Evolutionary conservation across 805 yeast species (phyloP).

Genomic region (Isabelozyma pseudorhagii): DNA sequence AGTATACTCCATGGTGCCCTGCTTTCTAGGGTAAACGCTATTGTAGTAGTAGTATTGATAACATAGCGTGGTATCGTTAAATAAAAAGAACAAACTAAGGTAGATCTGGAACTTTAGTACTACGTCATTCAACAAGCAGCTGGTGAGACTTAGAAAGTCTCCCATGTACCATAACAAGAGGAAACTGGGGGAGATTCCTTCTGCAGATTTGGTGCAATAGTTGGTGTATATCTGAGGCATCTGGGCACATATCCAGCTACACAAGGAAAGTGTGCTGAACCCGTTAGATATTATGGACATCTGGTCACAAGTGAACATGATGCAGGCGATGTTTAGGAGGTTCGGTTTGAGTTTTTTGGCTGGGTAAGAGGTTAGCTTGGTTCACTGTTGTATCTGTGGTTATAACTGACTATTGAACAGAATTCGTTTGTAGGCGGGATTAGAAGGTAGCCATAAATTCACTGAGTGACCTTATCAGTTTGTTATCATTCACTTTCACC

Average conservation of each 20-base stretch:
- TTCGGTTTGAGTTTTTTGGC: too few relatives aligned
- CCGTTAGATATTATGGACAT: slow-evolving; percentile 18
- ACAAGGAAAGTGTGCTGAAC: slow-evolving; percentile 42
- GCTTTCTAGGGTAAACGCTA: slow-evolving; percentile 29
- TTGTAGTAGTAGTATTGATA: slow-evolving; percentile 41
- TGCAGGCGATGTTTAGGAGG: background rate
- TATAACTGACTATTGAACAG: too few relatives aligned
- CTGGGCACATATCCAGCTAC: slow-evolving; percentile 73
- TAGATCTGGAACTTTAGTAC: slow-evolving; percentile 38
- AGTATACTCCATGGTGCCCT: slow-evolving; percentile 2
- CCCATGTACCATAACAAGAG: slow-evolving; percentile 65
- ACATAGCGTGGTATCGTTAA: slow-evolving; percentile 37
- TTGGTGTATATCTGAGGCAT: slow-evolving; percentile 66
- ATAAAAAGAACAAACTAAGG: slow-evolving; percentile 36
- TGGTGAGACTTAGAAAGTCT: slow-evolving; percentile 51
- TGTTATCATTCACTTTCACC: too few relatives aligned
- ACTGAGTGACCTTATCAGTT: too few relatives aligned
- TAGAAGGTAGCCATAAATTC: too few relatives aligned
- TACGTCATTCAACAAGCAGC: slow-evolving; percentile 36
- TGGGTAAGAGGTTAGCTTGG: too few relatives aligned
- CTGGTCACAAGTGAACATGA: slow-evolving; percentile 1
- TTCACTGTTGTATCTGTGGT: too few relatives aligned
- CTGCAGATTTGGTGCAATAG: slow-evolving; percentile 58
- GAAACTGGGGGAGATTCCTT: slow-evolving; percentile 62
- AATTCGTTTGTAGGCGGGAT: too few relatives aligned